phyloP scores from a whole-genome alignment of 768 basidiomycete species.

The Leucogyrophana mollusca region DNA sequence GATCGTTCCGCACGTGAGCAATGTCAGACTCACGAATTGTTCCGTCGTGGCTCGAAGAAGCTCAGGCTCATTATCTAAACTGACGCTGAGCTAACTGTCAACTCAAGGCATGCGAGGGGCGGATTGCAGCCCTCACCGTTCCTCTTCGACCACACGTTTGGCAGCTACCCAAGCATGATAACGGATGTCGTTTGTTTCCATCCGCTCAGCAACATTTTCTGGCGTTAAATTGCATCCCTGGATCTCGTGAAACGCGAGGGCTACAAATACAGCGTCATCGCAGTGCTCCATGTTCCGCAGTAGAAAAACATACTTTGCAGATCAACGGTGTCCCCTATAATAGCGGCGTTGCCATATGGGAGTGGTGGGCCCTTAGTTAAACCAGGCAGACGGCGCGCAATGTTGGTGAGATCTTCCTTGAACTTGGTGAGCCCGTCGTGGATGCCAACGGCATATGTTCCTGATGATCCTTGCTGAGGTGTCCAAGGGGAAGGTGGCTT shows the following conservation, averaged over 20 bases:
- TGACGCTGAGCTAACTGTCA: background rate
- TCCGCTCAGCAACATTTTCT: constrained; percentile 23
- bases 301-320: constrained; percentile 38
- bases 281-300: too few relatives aligned
- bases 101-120: background rate
- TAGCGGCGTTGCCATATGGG: constrained; percentile 23
- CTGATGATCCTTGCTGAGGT: too few relatives aligned
- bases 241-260: constrained; percentile 31
- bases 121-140: constrained; percentile 15
- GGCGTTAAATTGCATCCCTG: constrained; percentile 35
- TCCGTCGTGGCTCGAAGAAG: constrained; percentile 12
- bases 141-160: constrained; percentile 26
- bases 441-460: too few relatives aligned
- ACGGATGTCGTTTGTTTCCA: constrained; percentile 23
- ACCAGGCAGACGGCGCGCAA: constrained; percentile 12
- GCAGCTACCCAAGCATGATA: constrained; percentile 36
- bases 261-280: constrained; percentile 17
- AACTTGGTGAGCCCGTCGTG: background rate
- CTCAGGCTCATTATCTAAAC: background rate
- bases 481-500: too few relatives aligned
- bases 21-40: constrained; percentile 30
- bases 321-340: constrained; percentile 44
- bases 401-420: background rate
- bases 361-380: too few relatives aligned
- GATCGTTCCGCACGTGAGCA: background rate